phyloP scores from a whole-genome alignment of 148 eudicot genomes.

The Chenopodium formosanum region DNA sequence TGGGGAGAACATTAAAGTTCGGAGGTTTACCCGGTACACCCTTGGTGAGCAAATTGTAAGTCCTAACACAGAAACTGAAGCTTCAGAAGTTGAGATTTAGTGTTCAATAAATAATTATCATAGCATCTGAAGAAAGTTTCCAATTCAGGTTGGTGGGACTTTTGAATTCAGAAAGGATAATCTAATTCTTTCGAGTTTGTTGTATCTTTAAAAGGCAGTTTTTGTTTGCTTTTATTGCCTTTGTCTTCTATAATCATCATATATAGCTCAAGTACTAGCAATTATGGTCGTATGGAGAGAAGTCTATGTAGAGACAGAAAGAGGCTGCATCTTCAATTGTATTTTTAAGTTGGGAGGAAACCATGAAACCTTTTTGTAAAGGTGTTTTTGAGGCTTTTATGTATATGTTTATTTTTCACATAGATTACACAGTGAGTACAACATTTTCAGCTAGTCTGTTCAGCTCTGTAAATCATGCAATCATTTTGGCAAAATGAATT shows the following conservation, averaged over 20 bases:
- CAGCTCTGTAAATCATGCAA: neutral
- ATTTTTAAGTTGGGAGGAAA: conserved; percentile 12
- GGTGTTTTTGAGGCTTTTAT: conserved; percentile 26
- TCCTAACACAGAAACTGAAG: conserved; percentile 35
- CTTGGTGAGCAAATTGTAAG: conserved; percentile 56
- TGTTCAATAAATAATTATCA: conserved; percentile 4
- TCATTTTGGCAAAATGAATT: neutral
- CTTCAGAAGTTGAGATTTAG: conserved; percentile 17
- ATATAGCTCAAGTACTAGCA: conserved; percentile 16
- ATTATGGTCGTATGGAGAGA: conserved; percentile 14
- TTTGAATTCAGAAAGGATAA: conserved; percentile 13
- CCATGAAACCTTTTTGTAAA: conserved; percentile 17
- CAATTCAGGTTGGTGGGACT: conserved; percentile 19
- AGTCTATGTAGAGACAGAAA: conserved; percentile 10
- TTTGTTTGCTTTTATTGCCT: conserved; percentile 18
- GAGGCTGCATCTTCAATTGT: conserved; percentile 21
- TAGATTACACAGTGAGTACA: neutral
- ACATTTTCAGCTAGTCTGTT: neutral
- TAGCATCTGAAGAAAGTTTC: neutral
- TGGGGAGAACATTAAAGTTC: conserved; percentile 91
- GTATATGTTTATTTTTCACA: conserved; percentile 16
- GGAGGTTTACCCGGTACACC: conserved; percentile 77
- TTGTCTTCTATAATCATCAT: conserved; percentile 24
- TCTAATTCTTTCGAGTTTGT: conserved; percentile 27
- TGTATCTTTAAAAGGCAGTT: conserved; percentile 29